These are phyloP conservation scores for Trichophyton verrucosum DNA, from an alignment of 2,329 filamentous ascomycete species.

Conservation along the genomic window DNA sequence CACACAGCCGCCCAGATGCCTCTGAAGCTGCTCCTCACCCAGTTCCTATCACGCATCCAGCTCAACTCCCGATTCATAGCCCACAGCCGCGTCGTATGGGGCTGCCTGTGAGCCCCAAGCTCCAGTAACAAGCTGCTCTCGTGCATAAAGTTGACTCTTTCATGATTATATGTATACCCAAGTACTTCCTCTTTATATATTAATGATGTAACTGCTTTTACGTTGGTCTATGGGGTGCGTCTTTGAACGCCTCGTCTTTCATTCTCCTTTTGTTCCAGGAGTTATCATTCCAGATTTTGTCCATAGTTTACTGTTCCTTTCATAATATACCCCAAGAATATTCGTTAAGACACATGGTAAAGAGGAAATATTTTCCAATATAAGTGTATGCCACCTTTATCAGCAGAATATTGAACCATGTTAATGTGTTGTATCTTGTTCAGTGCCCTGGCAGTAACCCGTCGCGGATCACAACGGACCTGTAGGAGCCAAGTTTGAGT, in stretches of 20 bases:
- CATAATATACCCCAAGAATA: not conserved
- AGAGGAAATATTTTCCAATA: not conserved
- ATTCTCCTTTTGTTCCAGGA: not conserved
- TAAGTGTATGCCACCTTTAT: not conserved
- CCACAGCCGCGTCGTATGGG: not conserved
- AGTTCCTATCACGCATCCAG: not conserved
- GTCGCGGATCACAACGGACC: not conserved
- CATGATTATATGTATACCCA: not conserved
- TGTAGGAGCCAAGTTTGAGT: not conserved
- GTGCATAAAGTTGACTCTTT: too few species aligned
- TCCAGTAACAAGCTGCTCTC: not conserved
- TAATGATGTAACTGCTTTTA: not conserved
- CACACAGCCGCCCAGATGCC: not conserved
- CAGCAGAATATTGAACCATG: too few species aligned
- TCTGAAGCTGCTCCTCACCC: not conserved
- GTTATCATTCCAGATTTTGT: not conserved
- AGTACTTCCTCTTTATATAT: not conserved
- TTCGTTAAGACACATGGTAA: not conserved
- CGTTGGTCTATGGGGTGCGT: too few species aligned
- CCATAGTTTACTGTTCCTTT: not conserved
- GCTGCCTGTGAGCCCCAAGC: not conserved
- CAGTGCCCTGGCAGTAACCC: too few species aligned
- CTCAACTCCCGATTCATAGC: not conserved
- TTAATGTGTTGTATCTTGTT: too few species aligned
- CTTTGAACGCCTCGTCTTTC: not conserved